phyloP scores from a whole-genome alignment of 305 asterid genomes.

The Ilex paraguariensis region DNA sequence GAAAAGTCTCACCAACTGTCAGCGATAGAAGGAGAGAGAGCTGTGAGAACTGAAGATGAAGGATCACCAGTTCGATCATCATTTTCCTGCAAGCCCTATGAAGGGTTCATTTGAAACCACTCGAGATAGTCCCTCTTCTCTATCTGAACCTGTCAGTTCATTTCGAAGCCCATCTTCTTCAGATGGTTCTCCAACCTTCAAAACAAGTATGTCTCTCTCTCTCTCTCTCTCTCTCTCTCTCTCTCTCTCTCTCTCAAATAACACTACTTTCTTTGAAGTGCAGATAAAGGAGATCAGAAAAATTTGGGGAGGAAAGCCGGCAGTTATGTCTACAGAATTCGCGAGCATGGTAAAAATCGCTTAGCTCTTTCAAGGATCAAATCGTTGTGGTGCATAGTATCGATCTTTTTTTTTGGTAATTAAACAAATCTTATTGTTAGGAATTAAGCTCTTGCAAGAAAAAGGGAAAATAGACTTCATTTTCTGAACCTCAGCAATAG shows the following conservation, averaged over 20 bases:
- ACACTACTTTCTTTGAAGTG: slow-evolving; percentile 2
- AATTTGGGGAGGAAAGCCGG: slow-evolving; percentile 34
- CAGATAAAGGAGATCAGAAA: slow-evolving; percentile 36
- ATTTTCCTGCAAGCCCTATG: slow-evolving; percentile 15
- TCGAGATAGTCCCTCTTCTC: too few relatives aligned
- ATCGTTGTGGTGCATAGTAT: too few relatives aligned
- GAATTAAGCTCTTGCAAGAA: too few relatives aligned
- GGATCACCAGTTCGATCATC: slow-evolving; percentile 21
- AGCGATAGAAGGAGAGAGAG: too few relatives aligned
- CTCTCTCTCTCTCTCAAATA: not conserved
- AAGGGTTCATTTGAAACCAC: not conserved
- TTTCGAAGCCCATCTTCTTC: slow-evolving; percentile 28
- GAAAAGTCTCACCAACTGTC: too few relatives aligned
- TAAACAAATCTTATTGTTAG: too few relatives aligned
- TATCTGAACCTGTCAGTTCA: slow-evolving; percentile 7
- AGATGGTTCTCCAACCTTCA: slow-evolving; percentile 25
- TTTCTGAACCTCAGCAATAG: too few relatives aligned
- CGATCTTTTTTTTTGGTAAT: too few relatives aligned
- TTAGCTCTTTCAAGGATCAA: not conserved
- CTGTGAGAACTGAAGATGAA: slow-evolving; percentile 12
- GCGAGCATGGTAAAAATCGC: slow-evolving; percentile 43
- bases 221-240: not conserved
- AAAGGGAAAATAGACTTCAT: too few relatives aligned
- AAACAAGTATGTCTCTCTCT: slow-evolving; percentile 16
- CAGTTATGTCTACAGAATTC: slow-evolving; percentile 49